These are phyloP conservation scores for Kodamaea alishanica DNA, from an alignment of 1,139 yeast genomes.

Conservation along the genomic window DNA sequence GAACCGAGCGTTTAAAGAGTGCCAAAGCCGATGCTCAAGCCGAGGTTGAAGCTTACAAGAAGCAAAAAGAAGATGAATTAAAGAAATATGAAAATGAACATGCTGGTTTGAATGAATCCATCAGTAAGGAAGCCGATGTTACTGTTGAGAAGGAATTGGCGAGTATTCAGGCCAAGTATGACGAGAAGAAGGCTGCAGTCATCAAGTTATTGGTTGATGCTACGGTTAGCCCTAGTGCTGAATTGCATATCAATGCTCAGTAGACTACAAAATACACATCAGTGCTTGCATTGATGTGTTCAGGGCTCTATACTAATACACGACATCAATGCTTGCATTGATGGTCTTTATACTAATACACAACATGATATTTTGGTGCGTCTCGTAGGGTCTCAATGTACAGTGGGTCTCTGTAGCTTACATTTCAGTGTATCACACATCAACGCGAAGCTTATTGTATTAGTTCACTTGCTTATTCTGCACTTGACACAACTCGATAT, in stretches of 20 bases:
- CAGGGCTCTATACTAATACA: too few species aligned
- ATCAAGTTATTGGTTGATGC: constrained; percentile 76
- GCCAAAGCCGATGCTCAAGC: constrained; percentile 90
- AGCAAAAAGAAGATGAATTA: constrained; percentile 80
- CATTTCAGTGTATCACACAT: too few species aligned
- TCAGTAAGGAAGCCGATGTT: constrained; percentile 70
- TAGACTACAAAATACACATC: neutral
- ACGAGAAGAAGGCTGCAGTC: constrained; percentile 62
- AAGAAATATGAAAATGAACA: constrained; percentile 65
- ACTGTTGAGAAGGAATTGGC: constrained; percentile 57
- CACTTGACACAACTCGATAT: too few species aligned
- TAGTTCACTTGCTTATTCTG: too few species aligned
- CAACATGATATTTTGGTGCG: too few species aligned
- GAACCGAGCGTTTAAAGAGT: constrained; percentile 85
- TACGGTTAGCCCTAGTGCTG: constrained; percentile 74
- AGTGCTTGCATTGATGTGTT: neutral
- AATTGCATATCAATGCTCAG: constrained; percentile 72
- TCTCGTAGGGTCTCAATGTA: too few species aligned
- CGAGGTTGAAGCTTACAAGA: constrained; percentile 85
- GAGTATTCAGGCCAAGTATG: constrained; percentile 59
- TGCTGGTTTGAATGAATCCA: constrained; percentile 61
- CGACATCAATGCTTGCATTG: neutral
- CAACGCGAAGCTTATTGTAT: too few species aligned
- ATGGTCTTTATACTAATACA: too few species aligned
- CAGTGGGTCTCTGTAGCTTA: too few species aligned